A percentile compares a stretch with the other conserved stretches of the same genome.
phyloP scores from a whole-genome alignment of 2,329 filamentous ascomycete species.

The Colletotrichum zoysiae region DNA sequence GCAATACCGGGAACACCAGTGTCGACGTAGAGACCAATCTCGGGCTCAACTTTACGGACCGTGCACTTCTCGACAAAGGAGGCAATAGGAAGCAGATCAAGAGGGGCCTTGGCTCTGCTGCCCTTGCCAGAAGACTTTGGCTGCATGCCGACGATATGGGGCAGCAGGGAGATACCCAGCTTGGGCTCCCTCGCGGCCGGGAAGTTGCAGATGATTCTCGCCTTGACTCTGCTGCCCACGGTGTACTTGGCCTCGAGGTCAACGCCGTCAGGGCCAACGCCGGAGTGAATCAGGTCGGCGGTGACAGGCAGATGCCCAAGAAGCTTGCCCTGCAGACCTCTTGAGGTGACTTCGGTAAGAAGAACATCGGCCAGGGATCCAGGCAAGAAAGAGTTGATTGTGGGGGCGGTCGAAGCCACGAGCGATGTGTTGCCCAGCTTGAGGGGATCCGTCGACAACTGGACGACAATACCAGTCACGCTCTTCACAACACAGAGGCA shows the following conservation, averaged over 20 bases:
- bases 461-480: constrained; percentile 84
- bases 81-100: constrained; percentile 76
- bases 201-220: constrained; percentile 89
- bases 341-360: constrained; percentile 78
- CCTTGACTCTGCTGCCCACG: constrained; percentile 85
- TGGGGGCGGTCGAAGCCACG: constrained; percentile 81
- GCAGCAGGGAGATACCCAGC: constrained; percentile 87
- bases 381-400: constrained; percentile 89
- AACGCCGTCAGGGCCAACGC: constrained; percentile 75
- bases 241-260: constrained; percentile 85
- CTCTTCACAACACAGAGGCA: constrained; percentile 85
- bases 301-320: constrained; percentile 93
- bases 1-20: constrained; percentile 72
- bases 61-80: constrained; percentile 82
- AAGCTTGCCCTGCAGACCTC: constrained; percentile 88
- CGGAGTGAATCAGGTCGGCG: constrained; percentile 91
- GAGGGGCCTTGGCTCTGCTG: constrained; percentile 60
- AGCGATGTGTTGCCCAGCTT: constrained; percentile 76
- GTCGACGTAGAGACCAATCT: constrained; percentile 84
- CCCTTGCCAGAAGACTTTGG: constrained; percentile 59
- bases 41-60: constrained; percentile 82
- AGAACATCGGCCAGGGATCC: constrained; percentile 91
- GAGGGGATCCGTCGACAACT: constrained; percentile 81
- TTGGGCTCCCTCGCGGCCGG: constrained; percentile 83
- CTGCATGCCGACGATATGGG: constrained; percentile 81